Conservation (phyloP, 306 rosid species). For the Astragalus glycyphyllos region DNA sequence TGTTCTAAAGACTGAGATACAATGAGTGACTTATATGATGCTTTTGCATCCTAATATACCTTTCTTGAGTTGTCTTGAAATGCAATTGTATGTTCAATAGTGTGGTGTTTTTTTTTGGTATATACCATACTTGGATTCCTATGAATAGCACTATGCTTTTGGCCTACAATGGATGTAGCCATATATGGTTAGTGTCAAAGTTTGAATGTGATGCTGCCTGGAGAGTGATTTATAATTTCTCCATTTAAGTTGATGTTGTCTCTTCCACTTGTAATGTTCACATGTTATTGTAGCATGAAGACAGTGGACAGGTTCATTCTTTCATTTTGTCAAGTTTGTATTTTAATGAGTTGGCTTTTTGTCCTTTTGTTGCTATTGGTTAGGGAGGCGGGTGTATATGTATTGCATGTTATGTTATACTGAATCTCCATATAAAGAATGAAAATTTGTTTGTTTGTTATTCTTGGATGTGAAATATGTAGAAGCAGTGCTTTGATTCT, state of each 20-base stretch:
- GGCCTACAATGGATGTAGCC: slow-evolving; percentile 60
- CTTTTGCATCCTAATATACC: slow-evolving; percentile 48
- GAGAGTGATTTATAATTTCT: slow-evolving; percentile 67
- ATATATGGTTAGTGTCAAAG: slow-evolving; percentile 60
- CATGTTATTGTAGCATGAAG: slow-evolving; percentile 57
- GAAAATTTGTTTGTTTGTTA: slow-evolving; percentile 68
- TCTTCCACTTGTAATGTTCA: slow-evolving; percentile 61
- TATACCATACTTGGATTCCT: slow-evolving; percentile 55
- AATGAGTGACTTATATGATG: slow-evolving; percentile 40
- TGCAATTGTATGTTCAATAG: slow-evolving; percentile 51
- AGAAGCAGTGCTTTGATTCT: no score
- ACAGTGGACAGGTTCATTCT: slow-evolving; percentile 65
- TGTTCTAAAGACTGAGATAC: slow-evolving; percentile 61
- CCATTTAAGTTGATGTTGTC: slow-evolving; percentile 53
- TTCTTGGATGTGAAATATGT: slow-evolving; percentile 2
- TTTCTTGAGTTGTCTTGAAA: slow-evolving; percentile 57
- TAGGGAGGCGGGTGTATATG: slow-evolving; percentile 67
- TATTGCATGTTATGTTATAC: slow-evolving; percentile 60
- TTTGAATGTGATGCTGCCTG: slow-evolving; percentile 73
- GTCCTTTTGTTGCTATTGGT: slow-evolving; percentile 48
- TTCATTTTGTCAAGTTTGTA: slow-evolving; percentile 65
- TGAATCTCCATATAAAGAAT: slow-evolving; percentile 59
- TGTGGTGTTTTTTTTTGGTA: slow-evolving; percentile 60
- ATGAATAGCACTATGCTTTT: slow-evolving; percentile 57
- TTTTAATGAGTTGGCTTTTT: slow-evolving; percentile 46